Base-by-base conservation (phyloP, 495 filamentous ascomycete genomes). In the Parathielavia hyrcaniae region DNA sequence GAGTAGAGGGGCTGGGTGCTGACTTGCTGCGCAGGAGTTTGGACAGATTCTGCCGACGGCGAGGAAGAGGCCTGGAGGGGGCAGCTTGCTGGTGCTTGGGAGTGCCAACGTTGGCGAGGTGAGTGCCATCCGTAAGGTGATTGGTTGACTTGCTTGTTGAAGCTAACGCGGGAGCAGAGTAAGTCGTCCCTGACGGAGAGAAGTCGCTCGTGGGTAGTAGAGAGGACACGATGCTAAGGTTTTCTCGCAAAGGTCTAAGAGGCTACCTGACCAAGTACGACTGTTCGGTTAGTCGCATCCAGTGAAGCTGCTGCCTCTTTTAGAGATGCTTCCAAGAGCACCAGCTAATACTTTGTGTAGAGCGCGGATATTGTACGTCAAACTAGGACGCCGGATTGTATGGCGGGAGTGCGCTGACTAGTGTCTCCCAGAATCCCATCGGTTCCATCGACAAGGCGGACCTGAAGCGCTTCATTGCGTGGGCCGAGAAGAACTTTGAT, bases 381-480 rank as follows among this genome's bases (percentile, higher is more conserved):
- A 45, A 26, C 26, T 11, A 81, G 76, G 64, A 77, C 22, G 8
- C 6, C 72, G 26, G 77, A 70, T 20, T 80, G 43, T 10, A 38
- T 1, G 22, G 1, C 6, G 20, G 22, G 17, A 53, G 14, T 17
- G 22, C 17, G 80, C 19, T 60, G 85, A 86, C 59, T 78, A 81
- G 26, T 11, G 7, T 7, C 0, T 7, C 16, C 7, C 45, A 55
- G 52, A 88, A 88, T 62, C 87, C 87, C 11, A 88, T 91, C 41
- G 87, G 87, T 3, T 80, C 81, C 4, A 86, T 89, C 55, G 77
- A 75, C 64, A 90, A 88, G 68, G 63, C 79, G 7, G 92, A 96
- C 61, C 72, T 95, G 4, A 91, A 88, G 65, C 71, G 77, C 5
- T 93, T 95, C 77, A 89, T 92, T 46, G 71, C 72, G 12, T 93